These are phyloP conservation scores for Lasiodiplodia citricola DNA, from an alignment of 2,329 filamentous ascomycete species.

Conservation along the genomic window DNA sequence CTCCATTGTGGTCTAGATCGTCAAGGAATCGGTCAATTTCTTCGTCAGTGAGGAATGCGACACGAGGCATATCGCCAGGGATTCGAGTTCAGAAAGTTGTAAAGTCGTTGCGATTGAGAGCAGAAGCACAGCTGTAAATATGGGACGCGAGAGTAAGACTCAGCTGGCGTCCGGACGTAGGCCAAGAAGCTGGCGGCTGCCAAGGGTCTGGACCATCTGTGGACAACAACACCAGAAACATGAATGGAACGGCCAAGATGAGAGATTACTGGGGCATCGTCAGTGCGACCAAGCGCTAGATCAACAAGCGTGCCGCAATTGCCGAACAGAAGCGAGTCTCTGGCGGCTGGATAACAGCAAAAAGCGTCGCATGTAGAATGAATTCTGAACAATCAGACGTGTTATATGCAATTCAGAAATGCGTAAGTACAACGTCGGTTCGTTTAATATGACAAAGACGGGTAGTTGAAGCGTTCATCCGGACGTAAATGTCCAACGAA, in stretches of 20 bases:
- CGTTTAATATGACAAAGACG: no score
- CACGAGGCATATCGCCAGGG: background rate
- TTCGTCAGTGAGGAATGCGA: constrained; percentile 43
- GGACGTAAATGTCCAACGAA: no score
- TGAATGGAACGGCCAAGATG: background rate
- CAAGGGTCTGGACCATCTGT: background rate
- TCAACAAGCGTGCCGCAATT: background rate
- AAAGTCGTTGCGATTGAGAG: background rate
- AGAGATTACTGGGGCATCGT: background rate
- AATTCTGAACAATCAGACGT: background rate
- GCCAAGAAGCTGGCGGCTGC: background rate
- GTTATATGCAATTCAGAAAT: no score
- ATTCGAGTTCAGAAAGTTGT: background rate
- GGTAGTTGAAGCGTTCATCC: no score
- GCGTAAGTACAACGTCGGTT: no score
- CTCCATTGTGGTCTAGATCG: constrained; percentile 58
- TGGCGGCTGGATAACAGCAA: background rate
- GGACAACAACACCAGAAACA: background rate
- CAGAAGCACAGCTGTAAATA: background rate
- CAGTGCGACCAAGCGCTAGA: background rate
- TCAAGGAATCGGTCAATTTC: constrained; percentile 61
- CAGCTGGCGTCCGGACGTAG: background rate
- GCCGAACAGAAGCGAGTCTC: background rate
- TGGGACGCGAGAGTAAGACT: background rate
- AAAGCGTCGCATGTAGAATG: background rate